Evolutionary conservation across 2,329 filamentous ascomycete species (phyloP), one percentile per base, ranked within the genome.

Genomic region (Diaporthe caulivora): DNA sequence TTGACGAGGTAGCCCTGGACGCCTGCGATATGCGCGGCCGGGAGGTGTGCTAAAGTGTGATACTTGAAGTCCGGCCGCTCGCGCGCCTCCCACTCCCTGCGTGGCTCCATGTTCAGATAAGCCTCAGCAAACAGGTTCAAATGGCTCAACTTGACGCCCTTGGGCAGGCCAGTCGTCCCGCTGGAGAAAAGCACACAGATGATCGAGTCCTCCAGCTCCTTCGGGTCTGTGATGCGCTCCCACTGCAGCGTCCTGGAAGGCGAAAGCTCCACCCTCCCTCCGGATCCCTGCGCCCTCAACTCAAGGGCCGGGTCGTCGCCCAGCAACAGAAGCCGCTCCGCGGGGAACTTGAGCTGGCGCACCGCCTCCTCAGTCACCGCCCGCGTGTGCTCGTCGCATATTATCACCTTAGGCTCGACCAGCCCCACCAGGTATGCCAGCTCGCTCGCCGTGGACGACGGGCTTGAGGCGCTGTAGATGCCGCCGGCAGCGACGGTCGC

Each of bases 401-500:
- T 76, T 21, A 87, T 76, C 11, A 86, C 71, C 42, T 80, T 82
- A 15, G 81, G 81, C 1, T 79, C 79, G 0, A 84, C 84, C 57
- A 86, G 82, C 1, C 76, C 76, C 40, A 86, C 77, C 77, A 87
- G 84, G 47, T 86, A 83, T 3, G 84, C 84, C 11, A 92, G 79
- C 34, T 92, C 90, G 2, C 81, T 77, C 0, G 84, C 81, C 0
- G 89, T 90, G 7, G 84, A 86, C 0, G 85, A 83, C 0, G 88
- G 83, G 60, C 85, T 87, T 0, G 88, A 88, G 7, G 88, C 86
- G 9, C 88, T 89, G 76, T 89, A 92, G 34, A 92, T 85, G 24
- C 89, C 90, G 1, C 87, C 89, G 2, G 89, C 89, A 4, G 88
- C 90, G 58, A 92, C 83, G 69, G 90, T 86, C 18, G 86, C 87